Evolutionary conservation across 768 basidiomycete genomes (phyloP).

Genomic region (Suillus paluster): DNA sequence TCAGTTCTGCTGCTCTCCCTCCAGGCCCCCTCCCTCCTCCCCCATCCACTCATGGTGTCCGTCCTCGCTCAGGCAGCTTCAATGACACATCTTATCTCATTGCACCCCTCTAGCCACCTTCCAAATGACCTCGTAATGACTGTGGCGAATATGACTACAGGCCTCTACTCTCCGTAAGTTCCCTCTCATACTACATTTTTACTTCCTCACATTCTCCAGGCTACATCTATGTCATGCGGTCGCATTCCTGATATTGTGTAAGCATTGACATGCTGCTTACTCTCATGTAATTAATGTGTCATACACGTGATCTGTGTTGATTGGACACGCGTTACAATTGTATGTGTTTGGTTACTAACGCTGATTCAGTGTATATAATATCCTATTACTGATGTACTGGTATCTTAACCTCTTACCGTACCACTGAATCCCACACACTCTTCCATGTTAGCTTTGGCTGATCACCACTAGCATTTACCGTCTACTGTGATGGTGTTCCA

Average conservation of each 20-base stretch:
- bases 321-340: no score
- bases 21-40: constrained; percentile 45
- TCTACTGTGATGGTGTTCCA: no score
- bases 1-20: constrained; percentile 39
- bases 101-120: constrained; percentile 48
- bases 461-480: no score
- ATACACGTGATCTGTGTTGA: no score
- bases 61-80: constrained; percentile 49
- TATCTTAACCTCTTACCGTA: no score
- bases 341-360: no score
- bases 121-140: constrained; percentile 50
- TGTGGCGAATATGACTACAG: constrained; percentile 38
- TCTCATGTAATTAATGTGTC: no score
- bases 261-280: no score
- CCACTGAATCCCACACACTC: no score
- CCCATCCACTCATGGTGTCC: constrained; percentile 35
- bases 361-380: no score
- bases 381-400: no score
- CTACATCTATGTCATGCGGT: constrained; percentile 12
- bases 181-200: neutral
- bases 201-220: constrained; percentile 15
- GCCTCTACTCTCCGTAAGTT: constrained; percentile 8
- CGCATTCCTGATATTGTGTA: constrained; percentile 26
- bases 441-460: no score
- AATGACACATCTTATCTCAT: constrained; percentile 38